Evolutionary conservation across 225 moss, liverwort and hornwort species (phyloP).

Genomic region (Pseudisothecium myosuroides): DNA sequence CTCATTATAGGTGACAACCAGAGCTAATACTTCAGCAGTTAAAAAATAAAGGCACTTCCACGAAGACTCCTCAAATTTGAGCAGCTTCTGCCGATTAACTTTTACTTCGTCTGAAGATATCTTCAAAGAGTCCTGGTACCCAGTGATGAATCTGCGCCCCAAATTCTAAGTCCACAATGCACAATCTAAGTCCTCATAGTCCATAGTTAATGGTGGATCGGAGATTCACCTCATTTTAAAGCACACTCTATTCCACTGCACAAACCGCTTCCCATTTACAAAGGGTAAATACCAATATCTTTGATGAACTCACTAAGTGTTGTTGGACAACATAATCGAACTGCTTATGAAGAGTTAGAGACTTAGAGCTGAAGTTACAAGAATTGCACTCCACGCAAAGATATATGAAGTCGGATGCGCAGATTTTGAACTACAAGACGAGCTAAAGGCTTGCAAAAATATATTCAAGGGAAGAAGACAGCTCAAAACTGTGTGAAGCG

Average conservation of each 20-base stretch:
- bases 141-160: conserved; percentile 40
- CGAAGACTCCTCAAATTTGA: conserved; percentile 77
- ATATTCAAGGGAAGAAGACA: background rate
- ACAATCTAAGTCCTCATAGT: background rate
- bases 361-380: background rate
- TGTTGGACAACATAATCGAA: background rate
- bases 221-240: background rate
- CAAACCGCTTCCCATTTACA: too few relatives aligned
- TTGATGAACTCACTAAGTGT: background rate
- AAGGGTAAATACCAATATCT: background rate
- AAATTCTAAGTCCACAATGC: conserved; percentile 31
- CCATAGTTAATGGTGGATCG: background rate
- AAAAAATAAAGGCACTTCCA: conserved; percentile 75
- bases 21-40: conserved; percentile 53
- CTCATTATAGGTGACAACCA: conserved; percentile 49
- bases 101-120: conserved; percentile 17
- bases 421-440: background rate
- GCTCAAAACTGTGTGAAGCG: background rate
- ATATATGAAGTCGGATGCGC: background rate
- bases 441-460: background rate
- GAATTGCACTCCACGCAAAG: background rate
- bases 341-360: background rate
- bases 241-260: background rate
- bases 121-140: conserved; percentile 1
- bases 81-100: conserved; percentile 28